A percentile compares a stretch with the other conserved stretches of the same genome.
Evolutionary conservation across 176 grass and related monocot genomes (phyloP).

Genomic region (bread wheat (Triticum aestivum)): IWGSC_CS_RefSeq_v2.1 NC_057812.1:42032174-42032673

Average conservation of each 20-base stretch:
- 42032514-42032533: slow-evolving; percentile 45
- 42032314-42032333: slow-evolving; percentile 48
- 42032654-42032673: slow-evolving; percentile 42
- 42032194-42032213: slow-evolving; percentile 72
- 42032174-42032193: slow-evolving; percentile 84
- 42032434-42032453: slow-evolving; percentile 59
- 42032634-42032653: slow-evolving; percentile 52
- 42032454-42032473: slow-evolving; percentile 38
- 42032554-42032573: slow-evolving; percentile 36
- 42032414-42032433: slow-evolving; percentile 54
- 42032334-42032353: slow-evolving; percentile 52
- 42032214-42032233: slow-evolving; percentile 48
- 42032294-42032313: slow-evolving; percentile 60
- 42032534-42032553: slow-evolving; percentile 61
- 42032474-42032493: slow-evolving; percentile 66
- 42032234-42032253: slow-evolving; percentile 63
- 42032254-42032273: slow-evolving; percentile 42
- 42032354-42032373: slow-evolving; percentile 36
- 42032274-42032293: slow-evolving; percentile 56
- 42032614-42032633: slow-evolving; percentile 41
- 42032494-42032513: slow-evolving; percentile 80
- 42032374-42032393: slow-evolving; percentile 75
- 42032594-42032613: slow-evolving; percentile 65
- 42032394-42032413: slow-evolving; percentile 59
- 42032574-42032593: slow-evolving; percentile 72